Conservation (phyloP, 345 rosid genomes). For the Toxicodendron radicans region DNA sequence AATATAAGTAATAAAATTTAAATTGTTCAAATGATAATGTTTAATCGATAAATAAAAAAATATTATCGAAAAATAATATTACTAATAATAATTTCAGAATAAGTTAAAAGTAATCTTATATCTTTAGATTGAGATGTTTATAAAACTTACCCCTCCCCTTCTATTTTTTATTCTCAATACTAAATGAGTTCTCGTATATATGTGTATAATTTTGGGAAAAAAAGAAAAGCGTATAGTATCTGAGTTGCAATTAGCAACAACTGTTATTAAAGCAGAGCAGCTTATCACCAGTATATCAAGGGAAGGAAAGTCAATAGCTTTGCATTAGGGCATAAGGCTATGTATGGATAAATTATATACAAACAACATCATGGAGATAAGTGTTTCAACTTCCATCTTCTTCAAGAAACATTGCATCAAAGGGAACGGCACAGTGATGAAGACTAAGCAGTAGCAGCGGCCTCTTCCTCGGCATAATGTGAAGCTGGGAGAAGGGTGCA, state of each 20-base stretch:
- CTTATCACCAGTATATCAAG: slow-evolving; percentile 24
- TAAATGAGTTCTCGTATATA: no score
- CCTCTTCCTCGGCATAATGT: slow-evolving; percentile 68
- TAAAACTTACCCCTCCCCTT: no score
- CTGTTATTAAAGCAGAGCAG: slow-evolving; percentile 17
- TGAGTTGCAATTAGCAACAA: slow-evolving; percentile 24
- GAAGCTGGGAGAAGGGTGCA: slow-evolving; percentile 83
- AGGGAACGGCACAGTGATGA: not conserved
- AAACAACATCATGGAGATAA: slow-evolving; percentile 15
- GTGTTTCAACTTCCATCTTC: not conserved
- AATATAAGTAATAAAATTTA: no score
- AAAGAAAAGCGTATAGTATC: not conserved
- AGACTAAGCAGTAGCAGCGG: slow-evolving; percentile 73
- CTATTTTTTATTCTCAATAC: no score
- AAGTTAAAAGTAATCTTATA: no score
- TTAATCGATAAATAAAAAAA: no score
- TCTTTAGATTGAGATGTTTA: no score
- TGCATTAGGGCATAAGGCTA: slow-evolving; percentile 22
- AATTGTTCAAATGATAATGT: no score
- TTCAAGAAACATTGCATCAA: slow-evolving; percentile 20
- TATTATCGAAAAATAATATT: no score
- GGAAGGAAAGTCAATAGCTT: slow-evolving; percentile 31
- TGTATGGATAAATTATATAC: slow-evolving; percentile 33
- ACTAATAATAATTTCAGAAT: no score
- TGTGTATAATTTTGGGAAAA: no score